A percentile compares a stretch with the other conserved stretches of the same genome.
These are phyloP conservation scores for Eucalyptus albens DNA, from an alignment of 345 rosid species.

Conservation along the genomic window DNA sequence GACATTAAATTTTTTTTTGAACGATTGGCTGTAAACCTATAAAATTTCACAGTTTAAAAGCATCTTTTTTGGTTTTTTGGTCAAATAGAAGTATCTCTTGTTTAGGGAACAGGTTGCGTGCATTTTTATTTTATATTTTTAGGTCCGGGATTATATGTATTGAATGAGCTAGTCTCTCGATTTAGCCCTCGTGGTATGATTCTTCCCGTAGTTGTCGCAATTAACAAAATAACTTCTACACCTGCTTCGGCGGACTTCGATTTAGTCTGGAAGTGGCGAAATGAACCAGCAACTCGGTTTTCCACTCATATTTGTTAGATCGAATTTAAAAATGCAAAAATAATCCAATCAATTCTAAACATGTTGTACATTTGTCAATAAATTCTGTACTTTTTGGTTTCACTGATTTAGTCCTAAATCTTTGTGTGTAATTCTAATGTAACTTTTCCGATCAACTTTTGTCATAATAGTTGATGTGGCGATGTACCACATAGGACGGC, in stretches of 20 bases:
- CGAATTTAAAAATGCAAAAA: neutral
- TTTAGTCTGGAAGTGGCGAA: neutral
- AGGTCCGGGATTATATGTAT: neutral
- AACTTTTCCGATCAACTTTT: no score
- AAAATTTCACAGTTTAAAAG: no score
- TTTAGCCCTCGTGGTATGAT: neutral
- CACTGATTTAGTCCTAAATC: neutral
- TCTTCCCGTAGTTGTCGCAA: neutral
- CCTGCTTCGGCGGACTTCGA: neutral
- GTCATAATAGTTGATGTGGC: no score
- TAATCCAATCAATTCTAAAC: neutral
- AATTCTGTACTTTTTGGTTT: accelerated
- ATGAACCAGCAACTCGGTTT: neutral
- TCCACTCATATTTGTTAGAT: neutral
- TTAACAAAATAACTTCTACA: neutral
- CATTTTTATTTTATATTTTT: no score
- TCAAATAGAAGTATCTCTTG: neutral
- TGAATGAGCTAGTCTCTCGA: neutral
- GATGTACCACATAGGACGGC: no score
- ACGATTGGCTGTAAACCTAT: no score
- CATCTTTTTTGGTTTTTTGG: no score
- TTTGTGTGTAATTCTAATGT: neutral
- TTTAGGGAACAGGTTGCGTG: neutral
- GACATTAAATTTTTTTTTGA: no score
- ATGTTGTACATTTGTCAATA: accelerated